Evolutionary conservation across 2,329 filamentous ascomycete species (phyloP).

Genomic region (Ilyonectria robusta): DNA sequence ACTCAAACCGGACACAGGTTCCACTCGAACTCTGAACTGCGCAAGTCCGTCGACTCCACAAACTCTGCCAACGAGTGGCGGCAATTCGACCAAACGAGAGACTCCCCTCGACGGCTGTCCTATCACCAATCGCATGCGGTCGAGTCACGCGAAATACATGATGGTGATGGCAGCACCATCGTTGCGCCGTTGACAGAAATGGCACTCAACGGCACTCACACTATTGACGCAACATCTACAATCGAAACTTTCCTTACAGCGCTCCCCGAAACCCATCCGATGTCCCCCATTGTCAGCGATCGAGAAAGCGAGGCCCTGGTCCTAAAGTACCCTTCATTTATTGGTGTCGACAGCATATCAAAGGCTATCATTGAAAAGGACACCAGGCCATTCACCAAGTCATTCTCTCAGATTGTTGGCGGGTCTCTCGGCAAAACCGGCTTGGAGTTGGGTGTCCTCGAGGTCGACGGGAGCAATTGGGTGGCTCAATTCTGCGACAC

Average conservation of each 20-base stretch:
- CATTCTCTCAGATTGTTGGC: slow-evolving; percentile 16
- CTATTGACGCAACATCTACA: neutral
- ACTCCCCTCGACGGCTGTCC: too few species aligned
- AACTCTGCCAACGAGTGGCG: too few species aligned
- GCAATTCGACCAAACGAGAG: neutral
- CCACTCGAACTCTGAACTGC: too few species aligned
- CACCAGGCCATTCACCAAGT: slow-evolving; percentile 9
- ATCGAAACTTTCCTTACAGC: neutral
- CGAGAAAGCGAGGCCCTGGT: neutral
- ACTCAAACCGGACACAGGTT: too few species aligned
- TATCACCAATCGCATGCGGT: too few species aligned
- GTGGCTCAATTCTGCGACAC: slow-evolving; percentile 10
- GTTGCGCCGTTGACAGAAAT: neutral
- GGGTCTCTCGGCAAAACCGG: slow-evolving; percentile 16
- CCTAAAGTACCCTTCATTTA: slow-evolving; percentile 5
- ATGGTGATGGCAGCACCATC: neutral
- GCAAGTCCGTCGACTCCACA: too few species aligned
- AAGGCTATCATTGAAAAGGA: slow-evolving; percentile 26
- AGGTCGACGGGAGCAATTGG: slow-evolving; percentile 20
- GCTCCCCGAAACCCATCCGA: slow-evolving; percentile 1
- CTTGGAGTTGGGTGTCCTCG: slow-evolving; percentile 17
- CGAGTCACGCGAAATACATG: neutral
- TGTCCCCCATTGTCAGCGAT: slow-evolving; percentile 1
- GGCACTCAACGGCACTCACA: slow-evolving; percentile 16
- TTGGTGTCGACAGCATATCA: slow-evolving; percentile 18